Evolutionary conservation across 164 flowering plant genomes (phyloP), one percentile per base, ranked within the genome.

Genomic region (Annona squamosa): DNA sequence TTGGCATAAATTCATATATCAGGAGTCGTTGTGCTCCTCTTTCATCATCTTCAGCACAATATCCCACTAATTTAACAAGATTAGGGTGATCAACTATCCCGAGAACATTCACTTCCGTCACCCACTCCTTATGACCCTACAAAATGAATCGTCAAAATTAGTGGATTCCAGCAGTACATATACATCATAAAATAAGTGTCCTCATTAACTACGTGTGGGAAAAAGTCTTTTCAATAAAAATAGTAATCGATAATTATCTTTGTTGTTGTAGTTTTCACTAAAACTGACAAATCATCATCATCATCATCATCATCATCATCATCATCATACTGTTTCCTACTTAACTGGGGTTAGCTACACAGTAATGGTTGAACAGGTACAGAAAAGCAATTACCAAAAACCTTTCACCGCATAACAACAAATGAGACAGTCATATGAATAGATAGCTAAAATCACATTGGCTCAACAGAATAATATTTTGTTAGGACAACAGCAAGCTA

Each of bases 71-170:
- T 78, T 93, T 95, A 18, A 95, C 99, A 73, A 95, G 97, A 78
- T 95, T 91, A 52, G 90, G 93, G 80, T 95, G 99, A 63, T 93
- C 94, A 57, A 88, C 97, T 68, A 91, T 89, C 17, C 99, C 98
- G 19, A 95, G 89, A 62, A 93, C 87, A 85, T 90, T 87, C 18
- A 95, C 99, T 85, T 95, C 99, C 56, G 97, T 93, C 68, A 93
- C 94, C 99, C 99, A 95, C 79, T 95, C 98, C 81, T 88, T 95
- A 82, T 95, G 97, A 12, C 99, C 99, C 98, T 95, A 80, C 73
- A n/a, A 65, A 18, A 52, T 10, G 70, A 67, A 18, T 18, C 65
- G 65, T 48, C 48, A 18, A 64, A 46, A 48, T 48, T 26, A 26
- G 37, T 26, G 37, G 37, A 26, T 26, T 26, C 37, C 59, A 12